Evolutionary conservation across 345 rosid species (phyloP), one percentile per base, ranked within the genome.

Genomic region (Sonneratia alba): DNA sequence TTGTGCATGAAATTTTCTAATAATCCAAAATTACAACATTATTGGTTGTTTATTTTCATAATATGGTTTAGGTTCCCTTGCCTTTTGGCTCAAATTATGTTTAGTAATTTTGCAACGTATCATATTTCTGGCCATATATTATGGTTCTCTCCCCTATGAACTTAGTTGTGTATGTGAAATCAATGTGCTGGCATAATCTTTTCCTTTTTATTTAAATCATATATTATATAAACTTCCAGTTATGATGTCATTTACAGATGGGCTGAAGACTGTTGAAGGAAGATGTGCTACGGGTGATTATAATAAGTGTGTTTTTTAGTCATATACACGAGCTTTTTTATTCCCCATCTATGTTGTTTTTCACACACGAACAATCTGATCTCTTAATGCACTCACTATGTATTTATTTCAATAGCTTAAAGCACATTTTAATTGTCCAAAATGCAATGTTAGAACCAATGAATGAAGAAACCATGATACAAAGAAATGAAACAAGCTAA

Each of bases 221-320:
- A 4, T 68, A 12, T 32, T 11, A 24, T 68, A 32, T 34, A 22
- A 68, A 47, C 15, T 67, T 61, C 24, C 11, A 61, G 14, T 61
- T 34, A 27, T 62, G 38, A 63, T 64, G 2, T 73, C 57, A 48
- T 77, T 75, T 79, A 65, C 59, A 91, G 97, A 87, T 82, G 93
- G 97, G 56, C 40, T 76, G 43, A 89, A 89, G 84, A 84, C 87
- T 71, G 79, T 85, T 74, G 96, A 91, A 85, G 96, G 97, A 80
- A 85, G 97, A 73, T 91, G 97, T 76, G 90, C 91, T 72, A 71
- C 76, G 70, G 96, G 90, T 66, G 87, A 85, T 73, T 87, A 88
- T 78, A 84, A 77, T 69, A 73, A 85, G 93, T 89, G 74, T 42
- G 18, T 18, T 68, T 65, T 9, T 62, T 13, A 34, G 3, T 62